Evolutionary conservation across 1,139 yeast genomes (phyloP), one percentile per base, ranked within the genome.

Genomic region (Keqinozyma sinolaborantium): DNA sequence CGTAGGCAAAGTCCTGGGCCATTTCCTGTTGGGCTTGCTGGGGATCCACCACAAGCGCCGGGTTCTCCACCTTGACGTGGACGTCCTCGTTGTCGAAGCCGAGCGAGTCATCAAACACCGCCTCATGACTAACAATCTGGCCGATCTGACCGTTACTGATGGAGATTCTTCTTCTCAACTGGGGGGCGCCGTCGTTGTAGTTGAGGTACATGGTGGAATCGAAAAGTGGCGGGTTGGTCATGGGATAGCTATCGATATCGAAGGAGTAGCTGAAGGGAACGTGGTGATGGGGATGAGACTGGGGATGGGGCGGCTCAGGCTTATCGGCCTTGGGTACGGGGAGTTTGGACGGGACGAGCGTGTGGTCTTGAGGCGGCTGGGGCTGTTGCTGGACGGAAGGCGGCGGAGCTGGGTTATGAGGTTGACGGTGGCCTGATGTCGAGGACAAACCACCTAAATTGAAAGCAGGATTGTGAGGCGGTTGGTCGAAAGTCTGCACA

Each of bases 91-190:
- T 56, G 5, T 50, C 54, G 14, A 43, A 39, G 20, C 32, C 29
- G 4, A 33, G 46, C 13, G 52, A 60, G 28, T 53, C 52, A 29
- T 60, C 60, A 27, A 61, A 58, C 25, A 58, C 54, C 2, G 71
- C 72, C 36, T 69, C 74, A 40, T 69, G 73, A 45, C 56, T 68
- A 23, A 77, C 62, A 24, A 77, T 73, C 50, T 83, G 90, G 28
- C 86, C 83, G 43, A 83, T 82, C 50, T 82, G 92, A 44, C 92
- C 92, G 55, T 82, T 82, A 10, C 88, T 80, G 30, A 83, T 82
- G 26, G 90, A 82, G 4, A 83, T 75, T 41, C 75, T 57, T 45
- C 90, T 63, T 49, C 88, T 66, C n/a, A 38, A 26, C 36, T 82
- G 61, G 5, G 65, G 69, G 9, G 56, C 55, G 0, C 75, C 74